phyloP scores from a whole-genome alignment of 495 filamentous ascomycete genomes.

The Neurospora sp. region DNA sequence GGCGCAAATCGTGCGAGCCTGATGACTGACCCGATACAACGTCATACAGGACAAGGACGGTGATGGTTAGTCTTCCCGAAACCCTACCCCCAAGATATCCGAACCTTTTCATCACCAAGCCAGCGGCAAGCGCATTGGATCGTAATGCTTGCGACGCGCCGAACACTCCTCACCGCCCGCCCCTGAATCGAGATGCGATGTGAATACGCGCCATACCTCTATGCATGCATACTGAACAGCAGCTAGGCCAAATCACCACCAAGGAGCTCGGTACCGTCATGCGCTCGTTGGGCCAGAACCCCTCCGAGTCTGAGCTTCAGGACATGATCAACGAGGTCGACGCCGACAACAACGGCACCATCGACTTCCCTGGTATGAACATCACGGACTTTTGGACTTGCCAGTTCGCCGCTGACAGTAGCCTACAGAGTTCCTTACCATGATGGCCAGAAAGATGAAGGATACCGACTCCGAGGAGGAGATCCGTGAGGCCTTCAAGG shows the following conservation, averaged over 20 bases:
- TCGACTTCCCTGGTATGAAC: slow-evolving; percentile 87
- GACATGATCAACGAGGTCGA: slow-evolving; percentile 99
- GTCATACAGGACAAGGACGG: slow-evolving; percentile 90
- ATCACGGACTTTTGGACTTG: not conserved
- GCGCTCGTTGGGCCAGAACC: slow-evolving; percentile 99
- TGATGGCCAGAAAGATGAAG: slow-evolving; percentile 99
- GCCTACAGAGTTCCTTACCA: slow-evolving; percentile 83
- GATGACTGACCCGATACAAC: slow-evolving; percentile 10
- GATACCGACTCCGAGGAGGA: slow-evolving; percentile 99
- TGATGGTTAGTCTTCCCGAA: slow-evolving; percentile 69
- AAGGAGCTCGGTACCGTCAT: slow-evolving; percentile 99
- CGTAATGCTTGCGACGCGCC: slow-evolving; percentile 1
- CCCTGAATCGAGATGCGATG: not conserved
- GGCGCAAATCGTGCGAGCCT: slow-evolving; percentile 5
- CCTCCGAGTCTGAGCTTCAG: slow-evolving; percentile 95
- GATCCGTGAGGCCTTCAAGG: slow-evolving; percentile 72
- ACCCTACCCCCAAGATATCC: not conserved
- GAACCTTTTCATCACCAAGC: not conserved
- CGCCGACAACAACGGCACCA: slow-evolving; percentile 98
- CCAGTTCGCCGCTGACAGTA: slow-evolving; percentile 16
- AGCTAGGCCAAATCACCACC: slow-evolving; percentile 92
- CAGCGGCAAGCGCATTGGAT: not conserved
- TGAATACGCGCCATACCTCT: not conserved
- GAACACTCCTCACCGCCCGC: not conserved
- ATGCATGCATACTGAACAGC: slow-evolving; percentile 13